Conservation (phyloP, 306 rosid species). For the Betula pendula region DNA sequence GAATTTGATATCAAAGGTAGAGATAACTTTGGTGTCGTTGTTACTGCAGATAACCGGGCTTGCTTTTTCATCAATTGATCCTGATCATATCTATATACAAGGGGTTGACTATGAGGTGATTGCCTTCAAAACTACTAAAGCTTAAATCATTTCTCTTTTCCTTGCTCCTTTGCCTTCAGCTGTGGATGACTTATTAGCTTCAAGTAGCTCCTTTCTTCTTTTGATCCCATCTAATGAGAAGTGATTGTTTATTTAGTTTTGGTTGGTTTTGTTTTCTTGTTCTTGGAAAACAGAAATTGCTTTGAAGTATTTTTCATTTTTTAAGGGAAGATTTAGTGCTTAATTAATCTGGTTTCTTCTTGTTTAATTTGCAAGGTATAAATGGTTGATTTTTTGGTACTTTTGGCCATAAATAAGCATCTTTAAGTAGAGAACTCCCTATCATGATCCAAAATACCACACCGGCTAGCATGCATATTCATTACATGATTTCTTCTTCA, state of each 20-base stretch:
- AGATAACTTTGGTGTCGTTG: conserved; percentile 18
- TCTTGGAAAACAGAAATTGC: neutral
- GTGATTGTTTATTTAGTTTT: neutral
- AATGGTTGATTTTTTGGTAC: neutral
- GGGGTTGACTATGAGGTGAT: conserved; percentile 92
- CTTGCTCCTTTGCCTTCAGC: neutral
- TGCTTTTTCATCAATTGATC: conserved; percentile 70
- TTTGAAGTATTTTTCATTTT: neutral
- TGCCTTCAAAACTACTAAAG: neutral
- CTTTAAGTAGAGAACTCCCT: neutral
- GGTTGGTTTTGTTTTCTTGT: neutral
- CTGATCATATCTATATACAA: conserved; percentile 73
- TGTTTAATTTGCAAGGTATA: neutral
- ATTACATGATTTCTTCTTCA: too few relatives aligned
- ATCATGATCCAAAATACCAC: neutral
- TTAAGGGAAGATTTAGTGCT: neutral
- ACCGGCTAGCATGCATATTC: neutral
- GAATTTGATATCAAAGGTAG: conserved; percentile 11
- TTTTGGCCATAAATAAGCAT: neutral
- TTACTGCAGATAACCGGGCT: conserved; percentile 79
- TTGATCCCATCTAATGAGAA: neutral
- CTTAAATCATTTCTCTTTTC: conserved; percentile 1
- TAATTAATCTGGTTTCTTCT: neutral
- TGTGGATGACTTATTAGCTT: neutral
- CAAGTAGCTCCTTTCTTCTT: neutral